Base-by-base conservation (phyloP, 192 early-diverging fungal species). In the Coemansia erecta region DNA sequence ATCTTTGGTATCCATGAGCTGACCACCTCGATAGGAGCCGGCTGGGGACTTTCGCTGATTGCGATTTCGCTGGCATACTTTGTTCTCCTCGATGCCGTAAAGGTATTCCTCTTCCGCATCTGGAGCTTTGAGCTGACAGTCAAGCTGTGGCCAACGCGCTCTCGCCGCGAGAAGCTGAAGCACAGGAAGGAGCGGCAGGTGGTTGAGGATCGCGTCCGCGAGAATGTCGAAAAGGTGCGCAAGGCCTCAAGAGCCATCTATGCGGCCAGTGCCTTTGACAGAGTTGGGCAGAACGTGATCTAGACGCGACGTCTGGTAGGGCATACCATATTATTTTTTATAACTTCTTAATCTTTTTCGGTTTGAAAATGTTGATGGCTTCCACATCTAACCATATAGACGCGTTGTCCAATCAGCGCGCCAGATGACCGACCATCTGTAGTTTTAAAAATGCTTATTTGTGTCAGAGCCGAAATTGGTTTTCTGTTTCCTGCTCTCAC, bases 41-140 rank as follows among this genome's bases (percentile, higher is more conserved):
- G 66, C 35, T 92, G 91, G 90, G 90, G 89, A 43, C 47, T 87
- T 17, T 61, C 73, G 35, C 81, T 96, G 45, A 74, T 94, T 40
- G 84, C 67, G 40, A 60, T 94, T 40, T 94, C 93, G 31, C 69
- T 92, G 28, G 84, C 85, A n/a, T 89, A 85, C 72, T 91, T 93
- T 69, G 81, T 94, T 60, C 35, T 94, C 51, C 82, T 95, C 6
- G 95, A 97, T 70, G 79, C 90, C 21, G 88, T 98, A 82, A 98
- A 98, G 80, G 93, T 94, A n/a, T 70, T 81, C 56, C 73, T 93
- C 23, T 89, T 95, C 83, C 82, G 82, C 39, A 56, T 67, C 53
- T 97, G 95, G 95, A 89, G 81, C 53, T 97, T 93, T 74, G 92
- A 94, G 72, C 76, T 95, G 37, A 94, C 92, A 5, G 93, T 92